Percentiles rank a stretch among this genome's conserved stretches.
These are phyloP conservation scores for Dendrobium huoshanense DNA, from an alignment of 106 monocot species.

Conservation along the genomic window DNA sequence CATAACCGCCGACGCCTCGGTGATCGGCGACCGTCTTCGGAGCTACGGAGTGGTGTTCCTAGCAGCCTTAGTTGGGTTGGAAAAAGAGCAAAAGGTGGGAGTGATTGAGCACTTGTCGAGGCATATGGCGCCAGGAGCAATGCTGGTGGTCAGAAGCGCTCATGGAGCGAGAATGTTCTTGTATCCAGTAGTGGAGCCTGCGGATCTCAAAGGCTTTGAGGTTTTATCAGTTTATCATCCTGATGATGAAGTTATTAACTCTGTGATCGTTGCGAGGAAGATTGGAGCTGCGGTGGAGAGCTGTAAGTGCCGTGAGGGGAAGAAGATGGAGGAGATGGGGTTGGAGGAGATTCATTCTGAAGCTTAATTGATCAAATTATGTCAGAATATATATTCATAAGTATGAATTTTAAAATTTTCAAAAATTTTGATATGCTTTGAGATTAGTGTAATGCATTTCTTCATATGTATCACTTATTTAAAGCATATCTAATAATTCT, in stretches of 20 bases:
- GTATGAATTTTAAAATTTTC: no score
- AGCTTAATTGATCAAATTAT: neutral
- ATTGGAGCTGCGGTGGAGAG: neutral
- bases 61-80: slow-evolving; percentile 69
- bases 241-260: slow-evolving; percentile 72
- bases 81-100: slow-evolving; percentile 33
- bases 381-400: no score
- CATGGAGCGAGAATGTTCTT: slow-evolving; percentile 71
- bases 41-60: slow-evolving; percentile 72
- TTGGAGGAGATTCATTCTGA: neutral
- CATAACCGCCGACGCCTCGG: slow-evolving; percentile 39
- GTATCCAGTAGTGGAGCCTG: slow-evolving; percentile 64
- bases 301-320: slow-evolving; percentile 48
- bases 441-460: no score
- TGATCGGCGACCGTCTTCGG: neutral
- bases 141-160: slow-evolving; percentile 74
- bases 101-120: slow-evolving; percentile 56
- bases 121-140: slow-evolving; percentile 60
- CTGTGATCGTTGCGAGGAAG: slow-evolving; percentile 70
- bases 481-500: no score
- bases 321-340: slow-evolving; percentile 23
- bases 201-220: slow-evolving; percentile 50
- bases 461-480: no score
- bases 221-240: slow-evolving; percentile 66
- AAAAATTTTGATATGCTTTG: no score